Evolutionary conservation across 2,329 filamentous ascomycete species (phyloP).

Genomic region (Fusarium graminum): DNA sequence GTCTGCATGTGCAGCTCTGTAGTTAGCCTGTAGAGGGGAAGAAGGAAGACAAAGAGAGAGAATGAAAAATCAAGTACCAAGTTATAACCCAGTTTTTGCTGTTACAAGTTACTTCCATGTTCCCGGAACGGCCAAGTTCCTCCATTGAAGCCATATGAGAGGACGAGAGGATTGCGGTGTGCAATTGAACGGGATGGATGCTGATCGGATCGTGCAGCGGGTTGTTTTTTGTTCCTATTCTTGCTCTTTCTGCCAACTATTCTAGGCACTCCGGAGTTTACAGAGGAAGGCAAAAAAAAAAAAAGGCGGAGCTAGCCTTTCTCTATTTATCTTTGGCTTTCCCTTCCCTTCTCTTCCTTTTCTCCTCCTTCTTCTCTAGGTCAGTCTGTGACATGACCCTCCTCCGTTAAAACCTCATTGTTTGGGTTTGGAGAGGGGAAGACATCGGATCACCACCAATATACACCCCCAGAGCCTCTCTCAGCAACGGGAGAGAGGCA

Average conservation of each 20-base stretch:
- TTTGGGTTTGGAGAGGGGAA: slow-evolving; percentile 42
- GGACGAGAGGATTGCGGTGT: slow-evolving; percentile 34
- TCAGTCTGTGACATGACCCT: slow-evolving; percentile 37
- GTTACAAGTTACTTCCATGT: slow-evolving; percentile 25
- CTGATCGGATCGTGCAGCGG: slow-evolving; percentile 7
- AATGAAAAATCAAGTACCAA: slow-evolving; percentile 1
- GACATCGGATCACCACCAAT: slow-evolving; percentile 14
- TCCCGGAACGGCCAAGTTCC: slow-evolving; percentile 26
- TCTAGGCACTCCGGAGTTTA: slow-evolving; percentile 5
- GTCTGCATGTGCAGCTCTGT: slow-evolving; percentile 2
- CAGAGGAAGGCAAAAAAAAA: slow-evolving; percentile 3
- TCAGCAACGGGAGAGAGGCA: slow-evolving; percentile 35
- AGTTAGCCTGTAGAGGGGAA: slow-evolving; percentile 1
- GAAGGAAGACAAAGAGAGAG: not conserved
- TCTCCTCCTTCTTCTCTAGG: slow-evolving; percentile 34
- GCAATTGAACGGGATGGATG: slow-evolving; percentile 30
- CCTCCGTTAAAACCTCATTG: slow-evolving; percentile 34
- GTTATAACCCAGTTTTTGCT: slow-evolving; percentile 31
- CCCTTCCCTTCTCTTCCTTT: slow-evolving; percentile 10
- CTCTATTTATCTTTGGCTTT: slow-evolving; percentile 33
- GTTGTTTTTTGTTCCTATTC: slow-evolving; percentile 9
- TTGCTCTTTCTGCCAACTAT: not conserved
- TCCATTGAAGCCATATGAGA: slow-evolving; percentile 16
- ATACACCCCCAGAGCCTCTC: slow-evolving; percentile 22
- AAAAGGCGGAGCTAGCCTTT: slow-evolving; percentile 40